Conservation (phyloP, 352 stramenopile genomes). For the Phytophthora colocasiae region DNA sequence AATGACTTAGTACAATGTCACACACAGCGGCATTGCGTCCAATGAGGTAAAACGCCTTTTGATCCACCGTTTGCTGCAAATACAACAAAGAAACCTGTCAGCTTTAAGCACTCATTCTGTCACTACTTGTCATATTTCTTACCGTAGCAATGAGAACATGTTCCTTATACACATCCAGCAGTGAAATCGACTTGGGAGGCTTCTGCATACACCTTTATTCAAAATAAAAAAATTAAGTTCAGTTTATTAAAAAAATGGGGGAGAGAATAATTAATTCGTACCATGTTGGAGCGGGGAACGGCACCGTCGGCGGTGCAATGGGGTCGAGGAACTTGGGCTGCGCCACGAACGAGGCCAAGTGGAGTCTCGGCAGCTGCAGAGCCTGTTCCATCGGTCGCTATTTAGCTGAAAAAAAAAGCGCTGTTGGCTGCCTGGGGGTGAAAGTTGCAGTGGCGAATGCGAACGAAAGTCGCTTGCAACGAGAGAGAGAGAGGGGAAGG, state of each 20-base stretch:
- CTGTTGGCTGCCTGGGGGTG: conserved; percentile 3
- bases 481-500: conserved; percentile 10
- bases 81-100: conserved; percentile 4
- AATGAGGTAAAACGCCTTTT: conserved; percentile 82
- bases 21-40: conserved; percentile 77
- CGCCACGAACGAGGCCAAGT: conserved; percentile 57
- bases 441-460: conserved; percentile 25
- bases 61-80: conserved; percentile 74
- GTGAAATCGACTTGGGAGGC: conserved; percentile 60
- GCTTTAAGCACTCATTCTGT: too few relatives aligned
- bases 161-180: conserved; percentile 86
- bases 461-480: conserved; percentile 12
- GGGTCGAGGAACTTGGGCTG: conserved; percentile 72
- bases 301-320: conserved; percentile 71
- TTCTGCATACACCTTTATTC: conserved; percentile 51
- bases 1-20: conserved; percentile 85
- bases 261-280: conserved; percentile 24
- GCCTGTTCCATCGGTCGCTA: conserved; percentile 55
- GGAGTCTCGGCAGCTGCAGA: conserved; percentile 71
- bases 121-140: neutral
- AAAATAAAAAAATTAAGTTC: conserved; percentile 3
- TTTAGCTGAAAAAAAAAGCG: neutral
- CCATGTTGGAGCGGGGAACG: conserved; percentile 73
- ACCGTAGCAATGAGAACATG: conserved; percentile 83
- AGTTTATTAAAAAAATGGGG: conserved; percentile 5